A percentile compares a stretch with the other conserved stretches of the same genome.
phyloP scores from a whole-genome alignment of 2,329 filamentous ascomycete species.

The Alternaria rosae region DNA sequence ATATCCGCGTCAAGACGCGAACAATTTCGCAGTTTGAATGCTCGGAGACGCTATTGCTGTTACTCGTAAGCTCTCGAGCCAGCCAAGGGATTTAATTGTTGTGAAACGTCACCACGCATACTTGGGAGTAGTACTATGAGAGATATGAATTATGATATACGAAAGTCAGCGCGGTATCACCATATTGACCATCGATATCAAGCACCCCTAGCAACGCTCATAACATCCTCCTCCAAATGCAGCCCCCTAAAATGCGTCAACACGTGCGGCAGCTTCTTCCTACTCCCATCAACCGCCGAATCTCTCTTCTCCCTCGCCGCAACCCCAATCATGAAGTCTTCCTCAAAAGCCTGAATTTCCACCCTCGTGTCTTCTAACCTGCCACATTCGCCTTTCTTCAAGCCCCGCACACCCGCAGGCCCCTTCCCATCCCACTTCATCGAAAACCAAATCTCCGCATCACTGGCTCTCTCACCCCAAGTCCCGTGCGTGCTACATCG shows the following conservation, averaged over 20 bases:
- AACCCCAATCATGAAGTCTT: slow-evolving; percentile 66
- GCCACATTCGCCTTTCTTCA: slow-evolving; percentile 13
- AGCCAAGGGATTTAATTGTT: too few species aligned
- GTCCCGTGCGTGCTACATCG: slow-evolving; percentile 53
- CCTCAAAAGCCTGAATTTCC: slow-evolving; percentile 65
- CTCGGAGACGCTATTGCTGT: too few species aligned
- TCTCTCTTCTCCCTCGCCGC: slow-evolving; percentile 51
- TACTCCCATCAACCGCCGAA: slow-evolving; percentile 22
- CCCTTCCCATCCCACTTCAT: slow-evolving; percentile 46
- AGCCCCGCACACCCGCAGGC: slow-evolving; percentile 2
- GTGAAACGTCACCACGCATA: too few species aligned
- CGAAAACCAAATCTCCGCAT: slow-evolving; percentile 59
- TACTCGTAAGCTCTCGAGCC: too few species aligned
- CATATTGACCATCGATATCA: too few species aligned
- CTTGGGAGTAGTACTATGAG: too few species aligned
- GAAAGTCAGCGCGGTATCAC: too few species aligned
- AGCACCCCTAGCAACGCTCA: slow-evolving; percentile 32
- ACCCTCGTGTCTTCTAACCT: slow-evolving; percentile 61
- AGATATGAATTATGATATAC: too few species aligned
- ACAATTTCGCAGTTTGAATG: too few species aligned
- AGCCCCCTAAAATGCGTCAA: slow-evolving; percentile 54
- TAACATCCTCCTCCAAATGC: slow-evolving; percentile 57
- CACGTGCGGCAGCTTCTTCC: slow-evolving; percentile 41
- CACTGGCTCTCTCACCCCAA: slow-evolving; percentile 57
- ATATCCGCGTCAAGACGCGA: too few species aligned